Conservation (phyloP, 805 yeast species). For the Blastobotrys mokoenaii region DNA sequence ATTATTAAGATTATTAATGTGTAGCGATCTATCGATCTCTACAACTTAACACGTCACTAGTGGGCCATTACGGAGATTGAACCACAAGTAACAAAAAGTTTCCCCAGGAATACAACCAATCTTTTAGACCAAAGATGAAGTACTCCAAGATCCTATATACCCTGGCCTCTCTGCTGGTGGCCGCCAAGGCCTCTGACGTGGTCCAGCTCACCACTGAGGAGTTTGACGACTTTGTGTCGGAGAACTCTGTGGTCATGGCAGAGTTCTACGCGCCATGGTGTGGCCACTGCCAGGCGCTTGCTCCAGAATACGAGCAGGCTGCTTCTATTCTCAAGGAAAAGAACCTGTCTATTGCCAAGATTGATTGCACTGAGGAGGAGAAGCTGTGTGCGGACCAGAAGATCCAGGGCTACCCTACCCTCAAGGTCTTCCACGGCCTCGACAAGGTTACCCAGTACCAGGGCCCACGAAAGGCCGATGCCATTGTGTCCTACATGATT, state of each 20-base stretch:
- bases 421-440: constrained; percentile 51
- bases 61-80: too few relatives aligned
- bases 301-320: constrained; percentile 56
- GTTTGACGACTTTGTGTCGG: constrained; percentile 56
- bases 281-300: constrained; percentile 77
- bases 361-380: constrained; percentile 69
- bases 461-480: constrained; percentile 77
- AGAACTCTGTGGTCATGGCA: constrained; percentile 67
- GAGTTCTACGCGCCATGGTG: constrained; percentile 98
- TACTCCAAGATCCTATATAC: constrained; percentile 28
- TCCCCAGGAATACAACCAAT: too few relatives aligned
- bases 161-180: constrained; percentile 36
- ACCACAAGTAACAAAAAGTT: too few relatives aligned
- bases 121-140: constrained; percentile 28
- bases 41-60: too few relatives aligned
- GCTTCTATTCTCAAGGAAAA: constrained; percentile 48
- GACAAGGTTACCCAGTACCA: constrained; percentile 48
- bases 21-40: too few relatives aligned
- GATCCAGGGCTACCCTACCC: constrained; percentile 77
- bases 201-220: constrained; percentile 62
- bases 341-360: constrained; percentile 38
- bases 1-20: too few relatives aligned
- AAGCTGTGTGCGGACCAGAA: constrained; percentile 66
- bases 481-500: constrained; percentile 70
- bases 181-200: constrained; percentile 81